Percentiles rank a stretch among this genome's conserved stretches.
Evolutionary conservation across 2,329 filamentous ascomycete genomes (phyloP).

Genomic region (Claviceps pusilla): DNA sequence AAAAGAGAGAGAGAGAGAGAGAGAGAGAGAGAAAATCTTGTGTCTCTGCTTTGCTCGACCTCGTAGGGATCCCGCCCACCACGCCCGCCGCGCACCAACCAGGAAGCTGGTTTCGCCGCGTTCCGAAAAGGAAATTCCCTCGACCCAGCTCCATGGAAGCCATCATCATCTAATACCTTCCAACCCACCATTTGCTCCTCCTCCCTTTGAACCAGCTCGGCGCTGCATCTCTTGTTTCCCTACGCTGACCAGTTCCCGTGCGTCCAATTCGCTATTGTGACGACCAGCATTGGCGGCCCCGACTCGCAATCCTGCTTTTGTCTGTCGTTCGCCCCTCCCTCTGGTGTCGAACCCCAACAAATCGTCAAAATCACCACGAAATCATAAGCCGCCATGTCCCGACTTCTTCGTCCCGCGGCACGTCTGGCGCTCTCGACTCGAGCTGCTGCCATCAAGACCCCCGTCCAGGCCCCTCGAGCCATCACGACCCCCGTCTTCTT

Average conservation of each 20-base stretch:
- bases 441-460: constrained; percentile 19
- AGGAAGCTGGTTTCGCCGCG: constrained; percentile 8
- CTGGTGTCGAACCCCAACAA: constrained; percentile 4
- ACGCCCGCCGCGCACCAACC: constrained; percentile 1
- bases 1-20: no score
- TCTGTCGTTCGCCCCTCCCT: neutral
- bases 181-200: constrained; percentile 1
- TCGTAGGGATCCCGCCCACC: constrained; percentile 1
- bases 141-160: constrained; percentile 4
- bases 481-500: constrained; percentile 22
- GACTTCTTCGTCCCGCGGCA: constrained; percentile 35
- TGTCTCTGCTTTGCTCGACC: constrained; percentile 1
- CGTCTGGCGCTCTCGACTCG: constrained; percentile 31
- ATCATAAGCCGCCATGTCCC: constrained; percentile 27
- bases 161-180: constrained; percentile 4
- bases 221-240: neutral
- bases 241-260: neutral
- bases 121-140: constrained; percentile 11
- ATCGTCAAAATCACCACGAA: constrained; percentile 1
- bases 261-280: neutral
- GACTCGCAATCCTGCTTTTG: constrained; percentile 3
- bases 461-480: constrained; percentile 20
- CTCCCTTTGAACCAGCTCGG: neutral
- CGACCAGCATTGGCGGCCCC: constrained; percentile 8
- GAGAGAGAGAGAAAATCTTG: neutral